Evolutionary conservation across 202 grass and related monocot genomes (phyloP).

Genomic region (Bolboschoenoplectus hybrid): DNA sequence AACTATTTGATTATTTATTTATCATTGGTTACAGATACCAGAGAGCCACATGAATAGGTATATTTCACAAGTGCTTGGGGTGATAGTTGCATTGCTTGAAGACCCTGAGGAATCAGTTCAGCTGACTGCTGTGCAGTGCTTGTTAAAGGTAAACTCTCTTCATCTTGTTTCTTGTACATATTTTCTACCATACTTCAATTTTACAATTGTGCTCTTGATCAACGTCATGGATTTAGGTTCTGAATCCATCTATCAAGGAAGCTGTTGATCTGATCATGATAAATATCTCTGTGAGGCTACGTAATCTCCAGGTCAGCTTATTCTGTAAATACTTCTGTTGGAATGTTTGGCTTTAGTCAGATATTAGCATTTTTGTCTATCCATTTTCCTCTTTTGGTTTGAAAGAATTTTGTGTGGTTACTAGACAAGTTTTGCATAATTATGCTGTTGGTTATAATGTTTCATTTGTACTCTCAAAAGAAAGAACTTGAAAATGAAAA

Average conservation of each 20-base stretch:
- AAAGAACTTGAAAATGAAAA: not conserved
- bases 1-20: slow-evolving; percentile 30
- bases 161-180: not conserved
- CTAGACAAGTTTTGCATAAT: slow-evolving; percentile 13
- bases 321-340: slow-evolving; percentile 4
- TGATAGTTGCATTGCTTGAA: slow-evolving; percentile 97
- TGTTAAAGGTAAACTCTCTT: slow-evolving; percentile 77
- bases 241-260: slow-evolving; percentile 76
- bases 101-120: slow-evolving; percentile 86
- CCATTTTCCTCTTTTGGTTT: not conserved
- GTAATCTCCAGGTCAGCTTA: slow-evolving; percentile 86
- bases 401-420: not conserved
- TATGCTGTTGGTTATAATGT: slow-evolving; percentile 24
- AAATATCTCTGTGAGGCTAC: slow-evolving; percentile 84
- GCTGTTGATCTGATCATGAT: slow-evolving; percentile 78
- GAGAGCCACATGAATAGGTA: slow-evolving; percentile 75
- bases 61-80: slow-evolving; percentile 82
- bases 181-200: slow-evolving; percentile 30
- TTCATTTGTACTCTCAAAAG: not conserved
- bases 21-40: slow-evolving; percentile 72
- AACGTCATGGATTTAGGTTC: slow-evolving; percentile 60
- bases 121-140: slow-evolving; percentile 91
- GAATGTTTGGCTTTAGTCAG: not conserved
- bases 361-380: not conserved
- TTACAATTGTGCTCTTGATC: slow-evolving; percentile 29